Evolutionary conservation across 495 filamentous ascomycete species (phyloP), one percentile per base, ranked within the genome.

Genomic region (Echria macrotheca): DNA sequence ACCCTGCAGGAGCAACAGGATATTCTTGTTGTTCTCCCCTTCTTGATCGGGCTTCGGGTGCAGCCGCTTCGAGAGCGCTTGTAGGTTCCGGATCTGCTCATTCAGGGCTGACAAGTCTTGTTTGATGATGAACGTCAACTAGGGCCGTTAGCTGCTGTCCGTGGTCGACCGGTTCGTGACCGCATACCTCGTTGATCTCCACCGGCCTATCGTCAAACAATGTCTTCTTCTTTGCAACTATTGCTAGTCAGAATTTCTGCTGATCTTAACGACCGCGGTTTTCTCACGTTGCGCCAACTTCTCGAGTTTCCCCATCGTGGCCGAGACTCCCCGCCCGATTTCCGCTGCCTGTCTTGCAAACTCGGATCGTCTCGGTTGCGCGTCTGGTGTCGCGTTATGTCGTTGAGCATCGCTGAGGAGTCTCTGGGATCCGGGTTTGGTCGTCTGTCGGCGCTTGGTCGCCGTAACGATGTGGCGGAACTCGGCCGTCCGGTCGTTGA

Each of bases 21-120:
- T 93, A 59, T 96, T 96, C 64, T 96, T 94, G 73, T 91, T 95
- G 68, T 98, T 94, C 61, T 97, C 91, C 39, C 89, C 89, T 61
- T 95, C 91, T 59, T 95, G 88, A 52, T 90, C 88, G 14, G 70
- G 76, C 44, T 86, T 86, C 2, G 86, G 82, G 53, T 91, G 84
- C 67, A 91, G 86, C 24, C 71, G 72, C 29, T 61, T 61, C 10
- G 73, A 71, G 15, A 96, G 77, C 2, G 80, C 69, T 63, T 96
- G 88, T 31, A 98, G 69, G 15, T 72, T 75, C 37, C 84, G 82
- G 60, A 98, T 97, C 62, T 91, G 83, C 49, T 84, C 77, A 66
- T 95, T 96, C 48, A 98, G 69, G 9, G 85, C 82, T 0, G 90
- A 87, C 21, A 97, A 79, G 60, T 97, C 94, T 76, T 97, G 93